phyloP scores from a whole-genome alignment of 1,139 yeast species.

The Nakaseomyces nivariensis region DNA sequence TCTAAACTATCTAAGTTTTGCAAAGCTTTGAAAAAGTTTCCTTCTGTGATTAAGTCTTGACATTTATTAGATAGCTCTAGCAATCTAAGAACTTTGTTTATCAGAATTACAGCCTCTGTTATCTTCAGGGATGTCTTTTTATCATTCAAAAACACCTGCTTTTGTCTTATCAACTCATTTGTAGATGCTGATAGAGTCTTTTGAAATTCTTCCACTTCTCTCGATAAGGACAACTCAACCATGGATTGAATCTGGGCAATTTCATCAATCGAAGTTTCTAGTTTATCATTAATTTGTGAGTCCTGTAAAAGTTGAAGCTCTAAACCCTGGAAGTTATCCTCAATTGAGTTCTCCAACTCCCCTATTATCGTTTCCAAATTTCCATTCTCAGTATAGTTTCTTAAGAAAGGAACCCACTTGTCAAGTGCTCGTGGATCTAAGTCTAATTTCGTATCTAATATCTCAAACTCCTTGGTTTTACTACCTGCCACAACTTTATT shows the following conservation, averaged over 20 bases:
- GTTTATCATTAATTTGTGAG: constrained; percentile 27
- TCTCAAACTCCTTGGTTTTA: background rate
- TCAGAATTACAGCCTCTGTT: constrained; percentile 50
- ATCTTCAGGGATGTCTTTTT: constrained; percentile 53
- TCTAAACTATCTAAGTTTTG: constrained; percentile 70
- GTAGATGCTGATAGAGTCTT: constrained; percentile 55
- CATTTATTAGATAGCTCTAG: constrained; percentile 80
- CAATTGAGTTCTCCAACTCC: constrained; percentile 26
- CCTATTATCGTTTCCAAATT: constrained; percentile 18
- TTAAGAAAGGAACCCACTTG: constrained; percentile 28
- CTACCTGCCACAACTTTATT: background rate
- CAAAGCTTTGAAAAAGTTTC: constrained; percentile 67
- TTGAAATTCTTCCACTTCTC: constrained; percentile 26
- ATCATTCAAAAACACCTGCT: constrained; percentile 43
- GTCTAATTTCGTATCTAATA: constrained; percentile 17
- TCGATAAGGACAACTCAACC: constrained; percentile 19
- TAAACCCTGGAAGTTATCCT: constrained; percentile 28
- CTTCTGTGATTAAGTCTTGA: constrained; percentile 66
- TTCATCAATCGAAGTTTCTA: constrained; percentile 24
- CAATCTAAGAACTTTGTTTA: constrained; percentile 67
- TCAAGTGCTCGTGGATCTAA: constrained; percentile 25
- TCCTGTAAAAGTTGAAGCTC: constrained; percentile 28
- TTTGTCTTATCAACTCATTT: constrained; percentile 47
- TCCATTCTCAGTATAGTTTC: constrained; percentile 22
- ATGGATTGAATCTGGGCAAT: constrained; percentile 23